phyloP scores from a whole-genome alignment of 768 basidiomycete genomes.

The Rhodotorula babjevae region DNA sequence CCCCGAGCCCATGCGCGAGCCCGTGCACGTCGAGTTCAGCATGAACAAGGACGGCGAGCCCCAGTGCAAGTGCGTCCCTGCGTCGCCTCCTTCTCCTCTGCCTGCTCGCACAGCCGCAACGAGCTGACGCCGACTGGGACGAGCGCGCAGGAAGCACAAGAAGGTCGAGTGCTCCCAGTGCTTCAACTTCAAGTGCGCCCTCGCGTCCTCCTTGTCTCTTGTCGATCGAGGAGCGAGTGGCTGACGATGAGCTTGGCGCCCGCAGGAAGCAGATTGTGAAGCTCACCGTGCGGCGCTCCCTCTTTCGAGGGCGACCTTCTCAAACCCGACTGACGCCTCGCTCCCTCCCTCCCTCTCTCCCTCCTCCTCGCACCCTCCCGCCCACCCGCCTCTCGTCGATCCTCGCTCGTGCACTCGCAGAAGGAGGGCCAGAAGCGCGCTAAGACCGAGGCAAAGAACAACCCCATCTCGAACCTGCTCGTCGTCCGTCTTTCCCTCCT shows the following conservation, averaged over 20 bases:
- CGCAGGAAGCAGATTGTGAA: slow-evolving; percentile 25
- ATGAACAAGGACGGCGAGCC: slow-evolving; percentile 24
- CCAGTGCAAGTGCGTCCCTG: slow-evolving; percentile 12
- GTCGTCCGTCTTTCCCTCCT: background rate
- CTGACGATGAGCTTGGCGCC: background rate
- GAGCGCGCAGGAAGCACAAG: slow-evolving; percentile 16
- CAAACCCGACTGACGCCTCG: background rate
- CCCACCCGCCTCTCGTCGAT: no score
- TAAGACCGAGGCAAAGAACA: slow-evolving; percentile 18
- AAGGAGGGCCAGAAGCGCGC: slow-evolving; percentile 30
- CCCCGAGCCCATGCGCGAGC: slow-evolving; percentile 2
- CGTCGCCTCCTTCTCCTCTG: no score
- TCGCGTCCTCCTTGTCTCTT: background rate
- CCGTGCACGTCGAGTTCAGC: slow-evolving; percentile 12
- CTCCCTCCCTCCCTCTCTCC: background rate
- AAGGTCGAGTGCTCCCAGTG: slow-evolving; percentile 14
- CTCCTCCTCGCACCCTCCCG: background rate
- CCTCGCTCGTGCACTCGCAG: no score
- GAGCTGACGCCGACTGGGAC: background rate
- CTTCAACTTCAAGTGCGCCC: slow-evolving; percentile 8
- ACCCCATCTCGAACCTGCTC: slow-evolving; percentile 25
- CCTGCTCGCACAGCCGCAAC: background rate
- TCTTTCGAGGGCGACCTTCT: background rate
- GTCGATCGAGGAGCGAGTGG: no score
- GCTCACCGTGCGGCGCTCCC: slow-evolving; percentile 7